A percentile compares a stretch with the other conserved stretches of the same genome.
These are phyloP conservation scores for Colletotrichum zoysiae DNA, from an alignment of 2,329 filamentous ascomycete genomes.

Conservation along the genomic window DNA sequence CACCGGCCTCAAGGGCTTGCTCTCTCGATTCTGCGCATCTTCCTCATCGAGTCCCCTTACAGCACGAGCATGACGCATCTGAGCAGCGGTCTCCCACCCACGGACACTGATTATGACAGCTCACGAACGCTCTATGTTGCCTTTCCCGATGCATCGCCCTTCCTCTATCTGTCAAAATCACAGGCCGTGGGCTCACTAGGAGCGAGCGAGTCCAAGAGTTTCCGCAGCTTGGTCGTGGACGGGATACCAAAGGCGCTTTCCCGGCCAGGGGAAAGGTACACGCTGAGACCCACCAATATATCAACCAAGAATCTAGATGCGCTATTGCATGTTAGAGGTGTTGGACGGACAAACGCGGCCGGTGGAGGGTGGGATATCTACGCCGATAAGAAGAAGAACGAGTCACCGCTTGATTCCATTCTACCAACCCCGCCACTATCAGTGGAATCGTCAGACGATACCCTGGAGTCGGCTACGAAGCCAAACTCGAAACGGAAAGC, in stretches of 20 bases:
- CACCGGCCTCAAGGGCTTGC: slow-evolving; percentile 78
- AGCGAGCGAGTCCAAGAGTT: slow-evolving; percentile 68
- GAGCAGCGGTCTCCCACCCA: slow-evolving; percentile 45
- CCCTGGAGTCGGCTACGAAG: slow-evolving; percentile 17
- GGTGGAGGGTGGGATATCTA: slow-evolving; percentile 86
- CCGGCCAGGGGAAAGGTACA: slow-evolving; percentile 77
- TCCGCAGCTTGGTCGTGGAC: slow-evolving; percentile 79
- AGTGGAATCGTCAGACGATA: slow-evolving; percentile 48
- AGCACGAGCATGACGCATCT: slow-evolving; percentile 63
- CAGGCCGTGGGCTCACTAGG: slow-evolving; percentile 57
- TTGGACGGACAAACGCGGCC: slow-evolving; percentile 77
- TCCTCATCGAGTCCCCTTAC: slow-evolving; percentile 85
- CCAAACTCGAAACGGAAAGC: slow-evolving; percentile 30
- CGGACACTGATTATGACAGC: slow-evolving; percentile 66
- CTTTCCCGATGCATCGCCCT: slow-evolving; percentile 84
- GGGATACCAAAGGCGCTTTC: slow-evolving; percentile 88
- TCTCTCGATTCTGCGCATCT: slow-evolving; percentile 81
- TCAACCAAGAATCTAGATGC: slow-evolving; percentile 78
- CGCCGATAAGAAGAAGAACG: slow-evolving; percentile 69
- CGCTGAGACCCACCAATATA: slow-evolving; percentile 75
- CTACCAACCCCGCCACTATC: slow-evolving; percentile 63
- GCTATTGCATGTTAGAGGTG: slow-evolving; percentile 76
- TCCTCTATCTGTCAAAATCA: slow-evolving; percentile 75
- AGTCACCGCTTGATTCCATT: slow-evolving; percentile 67
- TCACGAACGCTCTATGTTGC: slow-evolving; percentile 82